These are phyloP conservation scores for Spergularia marina DNA, from an alignment of 148 eudicot species.

Conservation along the genomic window DNA sequence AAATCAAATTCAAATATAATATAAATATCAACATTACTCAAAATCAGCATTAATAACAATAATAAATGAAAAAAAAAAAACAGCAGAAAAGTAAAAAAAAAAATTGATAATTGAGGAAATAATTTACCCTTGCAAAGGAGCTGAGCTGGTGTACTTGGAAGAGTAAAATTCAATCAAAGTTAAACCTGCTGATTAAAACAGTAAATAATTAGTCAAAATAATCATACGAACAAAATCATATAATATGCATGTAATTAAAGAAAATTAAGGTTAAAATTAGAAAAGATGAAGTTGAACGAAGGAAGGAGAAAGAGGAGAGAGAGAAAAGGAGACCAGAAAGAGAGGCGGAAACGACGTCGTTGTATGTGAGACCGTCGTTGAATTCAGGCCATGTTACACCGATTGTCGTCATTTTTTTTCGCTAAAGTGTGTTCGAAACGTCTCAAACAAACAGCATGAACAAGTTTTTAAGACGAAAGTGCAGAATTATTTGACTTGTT, in stretches of 20 bases:
- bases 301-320: constrained; percentile 7
- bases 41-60: neutral
- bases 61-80: neutral
- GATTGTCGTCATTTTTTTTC: constrained; percentile 19
- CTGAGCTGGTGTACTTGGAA: constrained; percentile 58
- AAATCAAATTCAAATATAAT: neutral
- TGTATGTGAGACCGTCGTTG: constrained; percentile 64
- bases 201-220: neutral
- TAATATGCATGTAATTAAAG: neutral
- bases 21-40: no score
- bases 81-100: neutral
- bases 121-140: constrained; percentile 68
- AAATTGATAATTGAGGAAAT: neutral
- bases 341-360: constrained; percentile 49
- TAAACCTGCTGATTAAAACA: constrained; percentile 39
- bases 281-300: neutral
- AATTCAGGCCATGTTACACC: constrained; percentile 81
- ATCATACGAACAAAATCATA: neutral
- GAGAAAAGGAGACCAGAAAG: constrained; percentile 39
- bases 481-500: no score
- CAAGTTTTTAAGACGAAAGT: no score
- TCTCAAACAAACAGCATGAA: no score
- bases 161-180: constrained; percentile 72
- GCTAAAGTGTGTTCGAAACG: no score
- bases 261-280: neutral